Percentiles rank a stretch among this genome's conserved stretches.
Evolutionary conservation across 2,329 filamentous ascomycete genomes (phyloP).

Genomic region (Geosmithia morbida): DNA sequence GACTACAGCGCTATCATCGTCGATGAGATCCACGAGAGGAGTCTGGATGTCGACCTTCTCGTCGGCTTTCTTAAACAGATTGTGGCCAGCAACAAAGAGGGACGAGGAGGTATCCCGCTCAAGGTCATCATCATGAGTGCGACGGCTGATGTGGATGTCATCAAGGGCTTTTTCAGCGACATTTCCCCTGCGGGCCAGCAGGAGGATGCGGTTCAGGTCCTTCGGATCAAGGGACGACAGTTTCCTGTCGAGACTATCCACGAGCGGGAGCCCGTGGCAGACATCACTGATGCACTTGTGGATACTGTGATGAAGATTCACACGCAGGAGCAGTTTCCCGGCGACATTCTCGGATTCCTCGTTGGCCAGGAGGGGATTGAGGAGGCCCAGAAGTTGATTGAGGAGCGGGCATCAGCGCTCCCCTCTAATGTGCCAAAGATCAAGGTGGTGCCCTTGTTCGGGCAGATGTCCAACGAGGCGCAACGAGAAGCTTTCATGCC

Average conservation of each 20-base stretch:
- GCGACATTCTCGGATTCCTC: slow-evolving; percentile 85
- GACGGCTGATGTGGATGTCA: slow-evolving; percentile 73
- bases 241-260: slow-evolving; percentile 72
- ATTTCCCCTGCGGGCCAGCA: slow-evolving; percentile 6
- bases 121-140: slow-evolving; percentile 97
- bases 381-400: slow-evolving; percentile 61
- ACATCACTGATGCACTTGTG: slow-evolving; percentile 70
- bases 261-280: slow-evolving; percentile 56
- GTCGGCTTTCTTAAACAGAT: slow-evolving; percentile 79
- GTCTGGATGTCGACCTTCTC: slow-evolving; percentile 84
- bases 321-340: slow-evolving; percentile 75
- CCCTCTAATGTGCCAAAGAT: slow-evolving; percentile 61
- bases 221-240: slow-evolving; percentile 71
- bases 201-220: slow-evolving; percentile 22
- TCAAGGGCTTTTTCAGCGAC: slow-evolving; percentile 58
- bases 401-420: slow-evolving; percentile 62
- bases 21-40: slow-evolving; percentile 94
- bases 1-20: slow-evolving; percentile 86
- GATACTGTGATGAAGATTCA: slow-evolving; percentile 80
- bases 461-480: slow-evolving; percentile 71
- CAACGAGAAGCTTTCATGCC: slow-evolving; percentile 80
- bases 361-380: slow-evolving; percentile 92
- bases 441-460: slow-evolving; percentile 68
- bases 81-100: slow-evolving; percentile 43
- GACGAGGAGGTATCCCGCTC: slow-evolving; percentile 57